These are phyloP conservation scores for Pseudophaeomoniella oleicola DNA, from an alignment of 2,329 filamentous ascomycete genomes.

Conservation along the genomic window DNA sequence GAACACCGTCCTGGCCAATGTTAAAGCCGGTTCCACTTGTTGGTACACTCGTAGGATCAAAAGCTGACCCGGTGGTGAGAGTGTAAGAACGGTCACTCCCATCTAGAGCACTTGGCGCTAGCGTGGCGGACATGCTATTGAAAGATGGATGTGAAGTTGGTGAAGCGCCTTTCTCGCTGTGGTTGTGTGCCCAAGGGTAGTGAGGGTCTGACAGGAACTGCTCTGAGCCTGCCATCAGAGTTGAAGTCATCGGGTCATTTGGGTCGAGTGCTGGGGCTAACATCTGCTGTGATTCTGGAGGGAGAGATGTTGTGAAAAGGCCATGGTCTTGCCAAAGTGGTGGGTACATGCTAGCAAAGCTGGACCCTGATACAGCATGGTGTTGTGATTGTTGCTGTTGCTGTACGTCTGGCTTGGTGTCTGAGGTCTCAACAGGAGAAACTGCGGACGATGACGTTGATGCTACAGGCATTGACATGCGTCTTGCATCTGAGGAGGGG, in stretches of 20 bases:
- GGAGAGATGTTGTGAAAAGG: conserved; percentile 35
- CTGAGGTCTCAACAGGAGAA: conserved; percentile 5
- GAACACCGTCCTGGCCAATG: conserved; percentile 6
- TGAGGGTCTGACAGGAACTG: conserved; percentile 21
- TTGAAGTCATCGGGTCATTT: conserved; percentile 27
- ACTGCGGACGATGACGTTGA: conserved; percentile 3
- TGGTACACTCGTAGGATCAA: conserved; percentile 1
- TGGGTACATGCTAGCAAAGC: conserved; percentile 4
- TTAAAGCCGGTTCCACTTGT: conserved; percentile 8
- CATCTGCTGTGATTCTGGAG: conserved; percentile 38
- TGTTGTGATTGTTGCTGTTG: conserved; percentile 13
- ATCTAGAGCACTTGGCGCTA: conserved; percentile 22
- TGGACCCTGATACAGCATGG: not conserved
- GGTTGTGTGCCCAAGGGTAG: conserved; percentile 25
- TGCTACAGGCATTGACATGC: conserved; percentile 28
- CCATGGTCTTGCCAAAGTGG: conserved; percentile 16
- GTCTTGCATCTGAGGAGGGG: conserved; percentile 19
- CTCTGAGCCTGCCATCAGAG: conserved; percentile 31
- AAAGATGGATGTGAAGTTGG: conserved; percentile 12
- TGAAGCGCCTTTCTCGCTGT: conserved; percentile 12
- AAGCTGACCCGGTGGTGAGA: not conserved
- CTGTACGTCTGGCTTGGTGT: conserved; percentile 8
- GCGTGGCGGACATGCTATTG: conserved; percentile 23
- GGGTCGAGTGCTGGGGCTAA: conserved; percentile 31
- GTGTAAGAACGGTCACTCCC: not conserved